phyloP scores from a whole-genome alignment of 768 basidiomycete genomes.

The Steccherinum ochraceum region DNA sequence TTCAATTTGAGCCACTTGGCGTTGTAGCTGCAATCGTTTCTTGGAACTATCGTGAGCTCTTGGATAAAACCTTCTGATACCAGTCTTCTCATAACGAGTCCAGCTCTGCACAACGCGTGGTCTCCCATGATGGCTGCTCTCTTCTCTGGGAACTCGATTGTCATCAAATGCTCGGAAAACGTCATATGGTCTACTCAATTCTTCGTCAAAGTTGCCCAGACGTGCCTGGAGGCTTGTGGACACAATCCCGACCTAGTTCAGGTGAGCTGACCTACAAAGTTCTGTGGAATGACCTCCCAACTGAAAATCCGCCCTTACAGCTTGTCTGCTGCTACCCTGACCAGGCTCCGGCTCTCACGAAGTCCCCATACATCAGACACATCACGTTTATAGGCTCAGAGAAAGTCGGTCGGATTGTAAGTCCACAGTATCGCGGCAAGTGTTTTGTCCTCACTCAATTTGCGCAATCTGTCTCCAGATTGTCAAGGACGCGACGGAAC shows the following conservation, averaged over 20 bases:
- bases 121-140: slow-evolving; percentile 89
- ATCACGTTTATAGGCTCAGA: slow-evolving; percentile 93
- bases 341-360: slow-evolving; percentile 76
- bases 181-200: slow-evolving; percentile 87
- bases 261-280: no score
- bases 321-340: slow-evolving; percentile 87
- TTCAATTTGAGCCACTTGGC: slow-evolving; percentile 87
- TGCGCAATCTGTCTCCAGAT: no score
- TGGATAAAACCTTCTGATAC: not conserved
- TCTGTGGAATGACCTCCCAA: no score
- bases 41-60: slow-evolving; percentile 89
- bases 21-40: slow-evolving; percentile 91
- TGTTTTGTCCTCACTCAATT: slow-evolving; percentile 22
- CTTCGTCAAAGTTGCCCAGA: slow-evolving; percentile 75
- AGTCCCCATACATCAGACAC: slow-evolving; percentile 76
- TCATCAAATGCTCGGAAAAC: slow-evolving; percentile 89
- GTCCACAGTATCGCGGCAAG: slow-evolving; percentile 37
- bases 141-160: slow-evolving; percentile 85
- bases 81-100: slow-evolving; percentile 1
- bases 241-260: slow-evolving; percentile 86
- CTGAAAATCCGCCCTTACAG: slow-evolving; percentile 33
- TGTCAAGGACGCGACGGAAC: slow-evolving; percentile 74
- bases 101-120: slow-evolving; percentile 90
- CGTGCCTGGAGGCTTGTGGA: slow-evolving; percentile 76
- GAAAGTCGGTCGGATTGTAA: slow-evolving; percentile 50